phyloP scores from a whole-genome alignment of 2,329 filamentous ascomycete genomes.

The Talaromyces atroroseus region DNA sequence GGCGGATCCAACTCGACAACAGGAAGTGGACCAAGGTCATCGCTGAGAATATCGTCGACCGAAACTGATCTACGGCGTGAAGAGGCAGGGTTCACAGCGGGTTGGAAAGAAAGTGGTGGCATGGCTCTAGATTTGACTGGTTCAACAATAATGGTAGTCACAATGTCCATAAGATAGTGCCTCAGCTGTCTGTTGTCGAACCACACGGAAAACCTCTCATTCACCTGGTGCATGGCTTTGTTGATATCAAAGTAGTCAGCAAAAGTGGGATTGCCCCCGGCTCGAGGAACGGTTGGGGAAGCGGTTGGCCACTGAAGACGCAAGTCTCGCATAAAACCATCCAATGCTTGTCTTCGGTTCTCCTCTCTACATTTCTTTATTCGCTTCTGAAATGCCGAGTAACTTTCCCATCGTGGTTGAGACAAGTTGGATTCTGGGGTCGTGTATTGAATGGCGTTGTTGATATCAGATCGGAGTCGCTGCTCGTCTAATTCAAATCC shows the following conservation, averaged over 20 bases:
- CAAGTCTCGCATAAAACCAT: slow-evolving; percentile 12
- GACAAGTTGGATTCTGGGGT: slow-evolving; percentile 14
- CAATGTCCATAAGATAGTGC: slow-evolving; percentile 19
- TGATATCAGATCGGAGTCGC: background rate
- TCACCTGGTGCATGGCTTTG: slow-evolving; percentile 14
- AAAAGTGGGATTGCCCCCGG: slow-evolving; percentile 14
- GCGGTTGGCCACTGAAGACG: slow-evolving; percentile 16
- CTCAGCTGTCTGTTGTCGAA: slow-evolving; percentile 22
- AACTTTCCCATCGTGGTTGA: slow-evolving; percentile 3
- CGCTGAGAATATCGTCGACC: background rate
- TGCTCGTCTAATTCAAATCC: background rate
- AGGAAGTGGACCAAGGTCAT: background rate
- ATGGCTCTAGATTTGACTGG: slow-evolving; percentile 7
- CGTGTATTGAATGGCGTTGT: background rate
- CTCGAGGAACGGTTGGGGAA: slow-evolving; percentile 16
- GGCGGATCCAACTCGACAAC: background rate
- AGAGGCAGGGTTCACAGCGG: background rate
- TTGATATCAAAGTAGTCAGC: slow-evolving; percentile 16
- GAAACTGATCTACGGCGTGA: background rate
- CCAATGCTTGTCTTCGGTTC: slow-evolving; percentile 7
- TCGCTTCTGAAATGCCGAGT: slow-evolving; percentile 12
- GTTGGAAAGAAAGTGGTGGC: background rate
- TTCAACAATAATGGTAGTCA: slow-evolving; percentile 7
- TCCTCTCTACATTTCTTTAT: slow-evolving; percentile 3
- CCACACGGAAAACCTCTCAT: slow-evolving; percentile 19